Base-by-base conservation (phyloP, 441 rosid genomes). In the Francoa sonchifolia region DNA sequence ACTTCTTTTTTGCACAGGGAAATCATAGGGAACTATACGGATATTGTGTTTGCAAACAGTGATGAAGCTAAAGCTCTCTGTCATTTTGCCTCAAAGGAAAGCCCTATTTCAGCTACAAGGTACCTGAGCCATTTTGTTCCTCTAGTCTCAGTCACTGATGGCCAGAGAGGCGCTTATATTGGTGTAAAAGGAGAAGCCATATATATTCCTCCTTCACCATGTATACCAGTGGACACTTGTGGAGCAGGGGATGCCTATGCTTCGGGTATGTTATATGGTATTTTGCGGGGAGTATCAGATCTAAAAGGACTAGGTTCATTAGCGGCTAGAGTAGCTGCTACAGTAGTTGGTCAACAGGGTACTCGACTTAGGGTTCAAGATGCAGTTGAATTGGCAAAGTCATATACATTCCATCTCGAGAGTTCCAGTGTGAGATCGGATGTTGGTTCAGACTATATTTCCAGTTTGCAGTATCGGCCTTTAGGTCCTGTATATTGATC, bases 181-280 rank as follows among this genome's bases (percentile, higher is more conserved):
- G 96, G 98, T 16, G 76, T 77, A 7, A 89, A 79, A 70, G 98
- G 96, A 61, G 96, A 89, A 68, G 94, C 96, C 41, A 63, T 82
- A 54, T 82, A 76, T 50, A 57, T 89, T 34, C 82, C 96, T 44
- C 89, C 96, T 19, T 74, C 77, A 3, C 87, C 86, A 15, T 85
- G 94, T 38, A 71, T 72, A 15, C 94, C 89, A 0, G 58, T 76
- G 4, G 98, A 85, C 57, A 85, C 92, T 0, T 82, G 96, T 39
- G 95, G 97, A 37, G 95, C 95, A 0, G 95, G 97, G 31, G 95
- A 89, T 52, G 95, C 97, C 1, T 89, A 81, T 29, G 95, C 97
- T 28, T 75, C 97, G 5, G 95, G 97, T 23, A 73, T 89, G 42
- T 63, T 89, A 47, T 89, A 81, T 8, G 77, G 97, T 33, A 72